phyloP scores from a whole-genome alignment of 441 rosid genomes.

The Euphorbia celastroides region DNA sequence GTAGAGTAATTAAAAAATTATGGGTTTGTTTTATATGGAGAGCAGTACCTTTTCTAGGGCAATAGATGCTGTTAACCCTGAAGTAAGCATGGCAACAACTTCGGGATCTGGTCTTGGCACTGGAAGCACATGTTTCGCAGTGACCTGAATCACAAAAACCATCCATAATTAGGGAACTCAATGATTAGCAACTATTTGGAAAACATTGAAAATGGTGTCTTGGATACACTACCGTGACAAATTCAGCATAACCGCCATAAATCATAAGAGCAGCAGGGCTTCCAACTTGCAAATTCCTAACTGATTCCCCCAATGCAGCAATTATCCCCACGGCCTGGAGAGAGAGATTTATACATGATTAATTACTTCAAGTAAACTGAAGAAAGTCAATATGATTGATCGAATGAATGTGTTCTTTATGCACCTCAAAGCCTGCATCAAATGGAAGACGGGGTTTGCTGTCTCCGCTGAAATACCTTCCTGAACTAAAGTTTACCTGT shows the following conservation, averaged over 20 bases:
- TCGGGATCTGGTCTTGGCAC: slow-evolving; percentile 95
- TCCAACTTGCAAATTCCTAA: slow-evolving; percentile 68
- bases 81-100: slow-evolving; percentile 98
- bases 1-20: neutral
- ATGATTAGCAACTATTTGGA: neutral
- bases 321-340: slow-evolving; percentile 85
- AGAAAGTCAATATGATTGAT: slow-evolving; percentile 17
- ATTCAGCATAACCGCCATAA: slow-evolving; percentile 91
- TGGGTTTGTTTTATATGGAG: slow-evolving; percentile 3
- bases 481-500: slow-evolving; percentile 98
- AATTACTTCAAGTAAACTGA: slow-evolving; percentile 5
- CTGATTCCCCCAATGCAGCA: slow-evolving; percentile 85
- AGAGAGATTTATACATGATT: neutral
- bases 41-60: slow-evolving; percentile 78
- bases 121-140: slow-evolving; percentile 71
- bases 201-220: slow-evolving; percentile 8
- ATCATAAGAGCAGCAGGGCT: slow-evolving; percentile 94
- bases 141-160: slow-evolving; percentile 44
- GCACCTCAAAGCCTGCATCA: slow-evolving; percentile 97
- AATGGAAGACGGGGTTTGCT: slow-evolving; percentile 65
- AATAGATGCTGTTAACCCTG: slow-evolving; percentile 93
- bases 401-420: slow-evolving; percentile 6
- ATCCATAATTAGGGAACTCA: slow-evolving; percentile 14
- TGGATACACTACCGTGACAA: slow-evolving; percentile 38
- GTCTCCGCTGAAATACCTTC: slow-evolving; percentile 69